Percentiles rank a stretch among this genome's conserved stretches.
Conservation (phyloP, 2,329 filamentous ascomycete genomes). For the Aspergillus neoniger region DNA sequence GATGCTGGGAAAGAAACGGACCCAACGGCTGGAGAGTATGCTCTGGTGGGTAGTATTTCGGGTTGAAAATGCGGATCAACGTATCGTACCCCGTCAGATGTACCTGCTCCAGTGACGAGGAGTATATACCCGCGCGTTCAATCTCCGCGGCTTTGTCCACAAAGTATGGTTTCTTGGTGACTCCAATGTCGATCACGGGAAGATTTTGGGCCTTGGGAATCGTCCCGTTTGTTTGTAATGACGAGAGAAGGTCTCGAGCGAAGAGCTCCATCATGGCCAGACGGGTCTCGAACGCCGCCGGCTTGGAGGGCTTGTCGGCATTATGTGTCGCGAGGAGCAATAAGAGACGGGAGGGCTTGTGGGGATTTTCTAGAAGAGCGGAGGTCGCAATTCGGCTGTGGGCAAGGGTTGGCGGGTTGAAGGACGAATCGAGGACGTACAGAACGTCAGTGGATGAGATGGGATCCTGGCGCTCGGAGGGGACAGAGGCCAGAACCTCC, state of each 20-base stretch:
- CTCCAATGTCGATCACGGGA: constrained; percentile 48
- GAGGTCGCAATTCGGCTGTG: constrained; percentile 59
- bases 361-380: constrained; percentile 48
- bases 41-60: constrained; percentile 51
- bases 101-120: constrained; percentile 43
- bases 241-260: constrained; percentile 44
- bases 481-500: constrained; percentile 34
- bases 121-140: constrained; percentile 40
- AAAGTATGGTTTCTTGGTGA: constrained; percentile 53
- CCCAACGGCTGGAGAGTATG: constrained; percentile 45
- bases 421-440: constrained; percentile 66
- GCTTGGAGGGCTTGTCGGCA: constrained; percentile 61
- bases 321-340: constrained; percentile 65
- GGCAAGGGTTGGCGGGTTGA: constrained; percentile 65
- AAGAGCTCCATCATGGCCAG: constrained; percentile 53
- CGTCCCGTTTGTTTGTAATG: constrained; percentile 25
- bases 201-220: constrained; percentile 16
- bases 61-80: constrained; percentile 50
- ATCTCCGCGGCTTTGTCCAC: constrained; percentile 51
- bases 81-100: constrained; percentile 54
- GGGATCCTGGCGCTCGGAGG: constrained; percentile 16
- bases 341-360: constrained; percentile 48
- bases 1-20: constrained; percentile 46
- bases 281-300: constrained; percentile 51
- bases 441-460: constrained; percentile 41